Percentiles rank a stretch among this genome's conserved stretches.
Conservation (phyloP, 495 filamentous ascomycete genomes). For the Immersiella caudata region DNA sequence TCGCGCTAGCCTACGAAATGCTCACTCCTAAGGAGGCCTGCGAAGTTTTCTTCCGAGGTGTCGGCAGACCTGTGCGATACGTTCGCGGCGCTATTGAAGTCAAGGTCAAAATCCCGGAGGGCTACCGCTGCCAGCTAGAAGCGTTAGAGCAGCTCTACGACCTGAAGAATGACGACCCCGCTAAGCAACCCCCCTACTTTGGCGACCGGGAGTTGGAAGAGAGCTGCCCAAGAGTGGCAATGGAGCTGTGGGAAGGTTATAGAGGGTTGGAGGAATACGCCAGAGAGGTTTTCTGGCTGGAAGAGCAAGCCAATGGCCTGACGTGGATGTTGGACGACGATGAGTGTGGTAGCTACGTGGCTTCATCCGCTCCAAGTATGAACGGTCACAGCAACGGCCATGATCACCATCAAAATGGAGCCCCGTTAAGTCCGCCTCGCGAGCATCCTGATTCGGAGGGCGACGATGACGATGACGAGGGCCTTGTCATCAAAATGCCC, state of each 20-base stretch:
- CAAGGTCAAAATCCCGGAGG: constrained; percentile 80
- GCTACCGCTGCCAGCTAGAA: constrained; percentile 88
- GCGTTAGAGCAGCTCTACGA: constrained; percentile 67
- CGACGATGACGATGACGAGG: constrained; percentile 34
- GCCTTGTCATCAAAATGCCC: constrained; percentile 49
- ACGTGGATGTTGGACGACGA: constrained; percentile 76
- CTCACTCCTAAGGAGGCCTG: constrained; percentile 84
- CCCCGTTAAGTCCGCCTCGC: constrained; percentile 13
- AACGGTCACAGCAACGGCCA: constrained; percentile 19
- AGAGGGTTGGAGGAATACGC: constrained; percentile 95
- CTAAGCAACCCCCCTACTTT: constrained; percentile 58
- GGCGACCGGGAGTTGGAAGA: constrained; percentile 55
- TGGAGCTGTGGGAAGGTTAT: constrained; percentile 87
- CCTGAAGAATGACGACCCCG: constrained; percentile 57
- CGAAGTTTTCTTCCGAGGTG: constrained; percentile 72
- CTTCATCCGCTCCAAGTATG: constrained; percentile 21
- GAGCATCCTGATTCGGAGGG: constrained; percentile 26
- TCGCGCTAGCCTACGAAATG: constrained; percentile 90
- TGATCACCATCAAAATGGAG: constrained; percentile 21
- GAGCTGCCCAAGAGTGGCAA: constrained; percentile 69
- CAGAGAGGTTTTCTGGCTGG: constrained; percentile 74
- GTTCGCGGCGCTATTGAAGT: constrained; percentile 76
- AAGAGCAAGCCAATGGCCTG: constrained; percentile 70
- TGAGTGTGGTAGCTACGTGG: constrained; percentile 34
- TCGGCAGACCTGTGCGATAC: constrained; percentile 78